Evolutionary conservation across 306 rosid species (phyloP), one percentile per base, ranked within the genome.

Genomic region (Prunus kanzakura): DNA sequence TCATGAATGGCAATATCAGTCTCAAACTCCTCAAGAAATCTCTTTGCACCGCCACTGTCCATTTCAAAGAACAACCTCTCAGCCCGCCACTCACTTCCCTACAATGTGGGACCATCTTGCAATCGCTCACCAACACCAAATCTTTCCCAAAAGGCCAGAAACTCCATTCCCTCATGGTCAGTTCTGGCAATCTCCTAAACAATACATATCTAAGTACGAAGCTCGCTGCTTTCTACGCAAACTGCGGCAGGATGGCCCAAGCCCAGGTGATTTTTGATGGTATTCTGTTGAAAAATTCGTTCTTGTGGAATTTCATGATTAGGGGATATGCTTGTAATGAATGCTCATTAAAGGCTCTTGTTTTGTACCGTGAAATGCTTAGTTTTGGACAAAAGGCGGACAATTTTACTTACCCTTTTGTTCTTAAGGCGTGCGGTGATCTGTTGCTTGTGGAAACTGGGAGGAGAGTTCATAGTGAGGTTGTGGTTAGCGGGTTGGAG

Each of bases 341-440:
- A 35, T 32, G 18, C 29, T 57, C 86, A 32, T 30, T 65, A 2
- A 71, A 52, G 13, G 84, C 91, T 18, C 76, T 86, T 76, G 22
- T 68, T 60, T 18, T 86, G 74, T 88, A 90, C 82, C 84, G 86
- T 58, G 63, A 82, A 72, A 88, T 90, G 88, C 23, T 76, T 38
- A 35, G 69, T 55, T 74, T 64, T 30, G 88, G 90, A 32, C 80
- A 32, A 23, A 85, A 76, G 76, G 79, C 81, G 4, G 87, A 91
- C 65, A 73, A 91, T 45, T 91, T 80, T 64, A 87, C 91, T n/a
- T 88, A 83, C 73, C 91, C 91, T 27, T 88, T 76, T 86, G 88
- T 88, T 61, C 84, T 88, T 10, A 85, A 88, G 80, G 91, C 87
- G 6, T 88, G 93, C 20, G 91, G 91, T 47, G 88, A 86, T 75